Conservation (phyloP, 2,329 filamentous ascomycete species). For the Alternaria atra region DNA sequence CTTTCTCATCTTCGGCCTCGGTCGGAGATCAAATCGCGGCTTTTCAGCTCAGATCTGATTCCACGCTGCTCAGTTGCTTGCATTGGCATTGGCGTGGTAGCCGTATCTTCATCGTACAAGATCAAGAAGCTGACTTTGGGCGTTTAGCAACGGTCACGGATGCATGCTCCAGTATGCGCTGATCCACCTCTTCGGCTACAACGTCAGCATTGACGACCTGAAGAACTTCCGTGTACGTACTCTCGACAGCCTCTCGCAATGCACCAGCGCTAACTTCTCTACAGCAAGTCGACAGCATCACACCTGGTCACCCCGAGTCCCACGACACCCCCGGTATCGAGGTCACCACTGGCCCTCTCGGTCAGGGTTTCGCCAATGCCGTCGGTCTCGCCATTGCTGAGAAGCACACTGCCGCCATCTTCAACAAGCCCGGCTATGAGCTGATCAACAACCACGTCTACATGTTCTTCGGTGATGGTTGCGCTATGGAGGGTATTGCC, state of each 20-base stretch:
- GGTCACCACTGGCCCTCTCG: conserved; percentile 97
- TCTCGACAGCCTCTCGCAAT: conserved; percentile 60
- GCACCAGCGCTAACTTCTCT: conserved; percentile 23
- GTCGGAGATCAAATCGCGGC: neutral
- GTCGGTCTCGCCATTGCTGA: conserved; percentile 98
- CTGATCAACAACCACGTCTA: conserved; percentile 98
- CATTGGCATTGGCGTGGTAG: neutral
- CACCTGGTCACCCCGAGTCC: conserved; percentile 93
- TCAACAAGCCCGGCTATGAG: conserved; percentile 96
- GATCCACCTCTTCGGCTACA: conserved; percentile 95
- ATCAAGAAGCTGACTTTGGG: conserved; percentile 1
- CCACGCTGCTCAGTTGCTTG: neutral
- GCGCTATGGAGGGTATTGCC: conserved; percentile 97
- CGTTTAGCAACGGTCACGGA: conserved; percentile 89
- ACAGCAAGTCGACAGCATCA: conserved; percentile 78
- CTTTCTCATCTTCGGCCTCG: conserved; percentile 10
- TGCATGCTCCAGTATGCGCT: conserved; percentile 99
- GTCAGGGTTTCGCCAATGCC: conserved; percentile 96
- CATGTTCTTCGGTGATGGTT: conserved; percentile 96
- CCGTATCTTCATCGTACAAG: neutral
- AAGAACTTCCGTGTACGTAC: conserved; percentile 92
- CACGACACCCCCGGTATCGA: conserved; percentile 97
- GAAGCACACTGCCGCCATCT: conserved; percentile 86
- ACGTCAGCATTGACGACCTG: conserved; percentile 84
- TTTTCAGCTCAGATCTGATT: neutral